These are phyloP conservation scores for Cercospora sesami DNA, from an alignment of 2,329 filamentous ascomycete genomes.

Conservation along the genomic window DNA sequence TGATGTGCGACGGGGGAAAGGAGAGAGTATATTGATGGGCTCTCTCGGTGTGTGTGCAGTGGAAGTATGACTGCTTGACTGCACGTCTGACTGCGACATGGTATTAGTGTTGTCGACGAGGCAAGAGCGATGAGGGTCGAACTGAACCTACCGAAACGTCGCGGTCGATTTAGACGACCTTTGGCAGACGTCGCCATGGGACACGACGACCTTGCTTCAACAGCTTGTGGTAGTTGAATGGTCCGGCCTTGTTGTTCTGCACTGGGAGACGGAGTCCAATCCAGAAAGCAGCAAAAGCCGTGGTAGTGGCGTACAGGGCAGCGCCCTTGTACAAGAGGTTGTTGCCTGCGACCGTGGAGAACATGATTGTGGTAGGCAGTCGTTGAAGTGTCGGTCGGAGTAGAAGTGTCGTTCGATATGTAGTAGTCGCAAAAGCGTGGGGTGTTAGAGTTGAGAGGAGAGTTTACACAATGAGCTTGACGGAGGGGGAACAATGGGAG, in stretches of 20 bases:
- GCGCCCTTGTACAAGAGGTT: constrained; percentile 35
- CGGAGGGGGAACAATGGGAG: neutral
- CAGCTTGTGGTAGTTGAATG: constrained; percentile 38
- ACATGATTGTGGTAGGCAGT: constrained; percentile 25
- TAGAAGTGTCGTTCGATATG: constrained; percentile 1
- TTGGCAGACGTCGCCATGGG: constrained; percentile 38
- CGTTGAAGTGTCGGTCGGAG: constrained; percentile 4
- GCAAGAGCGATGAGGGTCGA: neutral
- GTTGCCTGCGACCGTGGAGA: constrained; percentile 24
- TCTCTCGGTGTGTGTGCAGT: neutral
- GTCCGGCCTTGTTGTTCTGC: constrained; percentile 35
- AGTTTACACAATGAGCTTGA: neutral
- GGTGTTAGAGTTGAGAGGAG: constrained; percentile 15
- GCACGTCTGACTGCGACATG: neutral
- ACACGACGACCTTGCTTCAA: constrained; percentile 31
- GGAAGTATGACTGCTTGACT: neutral
- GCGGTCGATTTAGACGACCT: constrained; percentile 27
- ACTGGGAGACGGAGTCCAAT: constrained; percentile 34
- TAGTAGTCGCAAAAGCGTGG: neutral
- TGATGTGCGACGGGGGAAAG: neutral
- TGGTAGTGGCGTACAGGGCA: constrained; percentile 36
- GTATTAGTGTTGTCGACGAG: neutral
- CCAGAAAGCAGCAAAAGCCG: constrained; percentile 36
- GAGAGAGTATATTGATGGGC: neutral
- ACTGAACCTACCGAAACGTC: constrained; percentile 8